Evolutionary conservation across 2,329 filamentous ascomycete species (phyloP).

Genomic region (Dichotomopilus funicola): DNA sequence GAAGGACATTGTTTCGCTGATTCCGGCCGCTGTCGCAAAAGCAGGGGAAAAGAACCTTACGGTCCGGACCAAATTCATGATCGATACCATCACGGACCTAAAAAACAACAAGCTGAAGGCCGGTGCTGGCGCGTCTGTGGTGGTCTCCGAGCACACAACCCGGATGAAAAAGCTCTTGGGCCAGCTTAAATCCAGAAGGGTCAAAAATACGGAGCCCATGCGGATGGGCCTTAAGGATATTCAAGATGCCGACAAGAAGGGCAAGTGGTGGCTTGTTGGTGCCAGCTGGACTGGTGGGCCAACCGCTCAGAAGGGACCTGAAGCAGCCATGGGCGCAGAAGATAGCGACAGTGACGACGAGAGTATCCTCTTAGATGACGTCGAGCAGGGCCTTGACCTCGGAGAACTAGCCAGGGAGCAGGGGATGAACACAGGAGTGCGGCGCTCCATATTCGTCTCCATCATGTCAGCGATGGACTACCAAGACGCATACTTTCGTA

Average conservation of each 20-base stretch:
- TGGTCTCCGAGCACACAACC: constrained; percentile 74
- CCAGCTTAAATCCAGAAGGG: constrained; percentile 58
- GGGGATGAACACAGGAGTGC: constrained; percentile 79
- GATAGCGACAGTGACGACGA: constrained; percentile 29
- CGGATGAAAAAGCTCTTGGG: constrained; percentile 86
- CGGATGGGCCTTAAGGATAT: constrained; percentile 78
- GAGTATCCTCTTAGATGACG: constrained; percentile 28
- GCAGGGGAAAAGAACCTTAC: constrained; percentile 66
- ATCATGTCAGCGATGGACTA: constrained; percentile 81
- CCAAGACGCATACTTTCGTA: constrained; percentile 72
- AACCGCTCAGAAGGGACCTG: constrained; percentile 12
- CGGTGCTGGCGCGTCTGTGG: constrained; percentile 59
- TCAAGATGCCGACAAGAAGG: constrained; percentile 72
- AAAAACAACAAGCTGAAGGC: constrained; percentile 90
- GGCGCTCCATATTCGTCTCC: constrained; percentile 86
- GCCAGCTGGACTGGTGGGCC: constrained; percentile 68
- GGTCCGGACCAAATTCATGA: constrained; percentile 92
- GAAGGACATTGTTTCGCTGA: constrained; percentile 77
- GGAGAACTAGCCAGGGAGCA: constrained; percentile 69
- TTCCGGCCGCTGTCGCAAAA: constrained; percentile 65
- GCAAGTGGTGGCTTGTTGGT: constrained; percentile 98
- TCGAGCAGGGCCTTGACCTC: constrained; percentile 58
- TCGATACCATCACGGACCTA: constrained; percentile 88
- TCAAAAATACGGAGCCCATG: constrained; percentile 74
- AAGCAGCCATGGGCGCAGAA: constrained; percentile 6